Evolutionary conservation across 2,329 filamentous ascomycete species (phyloP), one percentile per base, ranked within the genome.

Genomic region (Albophoma yamanashiensis): DNA sequence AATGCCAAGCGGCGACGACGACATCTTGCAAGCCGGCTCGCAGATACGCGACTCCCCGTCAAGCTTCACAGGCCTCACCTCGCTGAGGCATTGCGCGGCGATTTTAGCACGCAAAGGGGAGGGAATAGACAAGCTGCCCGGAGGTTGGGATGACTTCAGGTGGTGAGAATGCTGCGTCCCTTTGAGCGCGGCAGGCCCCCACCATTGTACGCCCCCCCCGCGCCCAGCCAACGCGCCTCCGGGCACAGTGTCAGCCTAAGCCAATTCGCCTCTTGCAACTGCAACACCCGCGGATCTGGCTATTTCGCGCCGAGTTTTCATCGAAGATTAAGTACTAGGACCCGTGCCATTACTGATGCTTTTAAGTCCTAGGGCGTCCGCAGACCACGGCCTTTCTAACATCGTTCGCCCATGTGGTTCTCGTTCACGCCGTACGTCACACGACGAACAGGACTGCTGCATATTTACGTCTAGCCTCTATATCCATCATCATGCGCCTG

Each of bases 1-100:
- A 4, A 62, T 61, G 56, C 62, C 65, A 7, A 52, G 59, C 34
- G 58, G 50, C 43, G 60, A 52, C 50, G 58, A 55, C 22, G 57
- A 3, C 25, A 55, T 55, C 9, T 20, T 55, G 50, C 50, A 15
- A 34, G 50, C 31, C 27, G 12, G 50, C 4, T 14, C 27, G 50
- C 4, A 34, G 50, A 15, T 5, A 38, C 20, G 31, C 31, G 20
- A 14, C 31, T 36, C n/a, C 50, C 20, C 31, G 22, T 55, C 8
- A n/a, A 12, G 38, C 12, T 31, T 36, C 31, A 22, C 17, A 15
- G 14, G 2, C 3, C 20, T 53, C 20, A 20, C 31, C 36, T 55
- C 20, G 36, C 31, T 11, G 50, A 22, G 31, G 20, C 50, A 55
- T 55, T n/a, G 31, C 3, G 9, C 31, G 31, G 50, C 31, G 31